Evolutionary conservation across 1,284 basidiomycete genomes (phyloP), one percentile per base, ranked within the genome.

Genomic region (Mycena sp.): DNA sequence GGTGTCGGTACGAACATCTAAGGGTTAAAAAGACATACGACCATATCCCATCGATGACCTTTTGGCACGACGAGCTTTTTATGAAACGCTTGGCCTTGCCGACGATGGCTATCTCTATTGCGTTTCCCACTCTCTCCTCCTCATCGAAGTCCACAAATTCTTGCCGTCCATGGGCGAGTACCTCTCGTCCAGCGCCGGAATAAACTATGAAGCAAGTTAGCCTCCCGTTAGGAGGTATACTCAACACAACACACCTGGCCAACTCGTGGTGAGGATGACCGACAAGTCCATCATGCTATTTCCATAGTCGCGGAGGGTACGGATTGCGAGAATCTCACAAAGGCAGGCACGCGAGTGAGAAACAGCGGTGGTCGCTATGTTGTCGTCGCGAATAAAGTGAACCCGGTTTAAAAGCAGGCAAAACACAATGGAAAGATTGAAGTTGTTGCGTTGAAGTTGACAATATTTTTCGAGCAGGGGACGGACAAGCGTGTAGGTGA

Each of bases 41-140:
- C 90, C 90, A 92, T 32, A 93, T 93, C 1, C 84, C 85, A 73
- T 89, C 87, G 67, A 97, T 96, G 58, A 97, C 92, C 72, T 89
- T n/a, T 73, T 96, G 95, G 70, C 91, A 95, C 0, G 93, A 87
- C 0, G 91, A 87, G 67, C 89, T 91, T 71, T 95, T 93, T 73
- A 96, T 95, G 76, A 96, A 96, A 25, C 88, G 81, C 73, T 94
- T 95, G 14, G 94, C 88, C 70, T 88, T 89, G 64, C 91, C 87
- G 29, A 96, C 82, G 64, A 97, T 95, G 1, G 95, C 95, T 84
- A 97, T 87, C 77, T 97, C 95, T 49, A 96, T 90, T 1, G 94
- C 94, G 70, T 94, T 96, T 1, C 95, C 95, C 3, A 94, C 88
- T 53, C 90, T 80, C 43, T 93, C 90, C 61, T 94, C 88, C 29